phyloP scores from a whole-genome alignment of 2,329 filamentous ascomycete species.

The Pyrenophora graminea region DNA sequence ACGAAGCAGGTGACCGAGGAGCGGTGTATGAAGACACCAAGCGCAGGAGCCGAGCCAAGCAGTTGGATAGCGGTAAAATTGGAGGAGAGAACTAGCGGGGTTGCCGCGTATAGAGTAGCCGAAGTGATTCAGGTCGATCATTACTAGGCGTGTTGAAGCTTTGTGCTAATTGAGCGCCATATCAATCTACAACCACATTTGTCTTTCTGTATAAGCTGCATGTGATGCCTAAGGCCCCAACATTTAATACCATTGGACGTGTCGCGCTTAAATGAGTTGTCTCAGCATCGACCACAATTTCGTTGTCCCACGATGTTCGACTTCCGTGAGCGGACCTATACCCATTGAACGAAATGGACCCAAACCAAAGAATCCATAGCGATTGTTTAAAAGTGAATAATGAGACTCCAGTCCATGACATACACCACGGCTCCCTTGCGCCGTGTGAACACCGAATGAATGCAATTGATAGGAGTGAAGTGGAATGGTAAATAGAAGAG shows the following conservation, averaged over 20 bases:
- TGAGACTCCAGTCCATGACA: slow-evolving; percentile 11
- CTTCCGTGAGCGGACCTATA: not conserved
- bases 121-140: not conserved
- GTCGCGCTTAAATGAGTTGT: not conserved
- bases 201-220: not conserved
- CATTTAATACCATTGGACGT: not conserved
- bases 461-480: slow-evolving; percentile 5
- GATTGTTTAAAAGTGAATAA: slow-evolving; percentile 15
- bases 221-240: not conserved
- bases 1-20: not conserved
- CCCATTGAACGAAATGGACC: slow-evolving; percentile 2
- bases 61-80: too few relatives aligned
- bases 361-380: slow-evolving; percentile 8
- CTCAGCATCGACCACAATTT: slow-evolving; percentile 1
- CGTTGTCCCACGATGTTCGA: not conserved
- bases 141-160: not conserved
- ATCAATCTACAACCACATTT: not conserved
- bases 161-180: not conserved
- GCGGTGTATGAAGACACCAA: not conserved
- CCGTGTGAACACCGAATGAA: slow-evolving; percentile 20
- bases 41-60: not conserved
- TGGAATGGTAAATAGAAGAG: not conserved
- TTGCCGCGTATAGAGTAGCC: not conserved
- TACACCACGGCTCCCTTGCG: slow-evolving; percentile 9
- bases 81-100: not conserved